Percentiles rank a stretch among this genome's conserved stretches.
phyloP scores from a whole-genome alignment of 2,329 filamentous ascomycete genomes.

The Cladobotryum protrusum region DNA sequence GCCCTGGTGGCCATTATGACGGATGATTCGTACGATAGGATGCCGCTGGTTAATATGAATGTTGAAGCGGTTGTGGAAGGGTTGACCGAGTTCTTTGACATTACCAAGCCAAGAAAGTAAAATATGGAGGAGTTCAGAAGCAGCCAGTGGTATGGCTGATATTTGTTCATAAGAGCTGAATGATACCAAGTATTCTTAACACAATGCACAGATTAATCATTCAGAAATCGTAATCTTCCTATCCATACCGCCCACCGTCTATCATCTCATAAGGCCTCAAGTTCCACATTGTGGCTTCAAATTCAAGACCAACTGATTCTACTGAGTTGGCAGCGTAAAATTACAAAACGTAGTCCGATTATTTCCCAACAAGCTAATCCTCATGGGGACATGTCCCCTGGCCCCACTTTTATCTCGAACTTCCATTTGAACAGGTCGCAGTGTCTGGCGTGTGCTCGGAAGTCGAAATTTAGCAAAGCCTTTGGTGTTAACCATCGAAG shows the following conservation, averaged over 20 bases:
- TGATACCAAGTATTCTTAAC: not conserved
- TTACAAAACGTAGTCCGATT: constrained; percentile 43
- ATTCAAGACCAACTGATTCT: not conserved
- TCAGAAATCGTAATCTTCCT: not conserved
- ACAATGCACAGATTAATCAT: not conserved
- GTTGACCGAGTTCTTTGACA: constrained; percentile 71
- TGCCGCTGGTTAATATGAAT: constrained; percentile 81
- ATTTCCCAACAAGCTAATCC: constrained; percentile 45
- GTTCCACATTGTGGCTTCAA: not conserved
- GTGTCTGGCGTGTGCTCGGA: constrained; percentile 19
- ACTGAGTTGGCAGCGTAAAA: constrained; percentile 31
- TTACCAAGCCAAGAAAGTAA: constrained; percentile 52
- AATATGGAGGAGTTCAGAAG: not conserved
- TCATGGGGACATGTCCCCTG: constrained; percentile 41
- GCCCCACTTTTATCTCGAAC: constrained; percentile 38
- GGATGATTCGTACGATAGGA: constrained; percentile 76
- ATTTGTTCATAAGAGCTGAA: not conserved
- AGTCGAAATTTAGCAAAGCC: constrained; percentile 20
- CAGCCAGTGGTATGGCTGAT: not conserved
- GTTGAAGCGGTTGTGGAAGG: constrained; percentile 76
- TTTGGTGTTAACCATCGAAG: constrained; percentile 10
- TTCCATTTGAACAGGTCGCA: constrained; percentile 44
- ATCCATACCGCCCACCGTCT: not conserved
- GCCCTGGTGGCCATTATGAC: constrained; percentile 83
- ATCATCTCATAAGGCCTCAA: not conserved